Percentiles rank a stretch among this genome's conserved stretches.
Conservation (phyloP, 2,329 filamentous ascomycete genomes). For the Mycosphaerella arachidis region DNA sequence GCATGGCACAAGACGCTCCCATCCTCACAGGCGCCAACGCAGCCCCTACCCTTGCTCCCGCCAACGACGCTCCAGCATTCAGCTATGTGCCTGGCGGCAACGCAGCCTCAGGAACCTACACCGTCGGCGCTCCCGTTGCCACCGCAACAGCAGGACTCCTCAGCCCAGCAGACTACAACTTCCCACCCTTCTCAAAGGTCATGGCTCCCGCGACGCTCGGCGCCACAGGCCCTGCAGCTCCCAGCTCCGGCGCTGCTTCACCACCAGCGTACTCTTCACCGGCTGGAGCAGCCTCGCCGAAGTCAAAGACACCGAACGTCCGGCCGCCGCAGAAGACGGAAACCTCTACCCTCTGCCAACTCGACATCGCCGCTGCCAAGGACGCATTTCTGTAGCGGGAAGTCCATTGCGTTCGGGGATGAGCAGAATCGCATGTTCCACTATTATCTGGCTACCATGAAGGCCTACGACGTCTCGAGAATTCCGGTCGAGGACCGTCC, state of each 20-base stretch:
- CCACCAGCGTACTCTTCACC: neutral
- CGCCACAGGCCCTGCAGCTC: neutral
- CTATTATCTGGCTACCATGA: neutral
- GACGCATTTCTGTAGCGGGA: neutral
- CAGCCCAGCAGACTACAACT: neutral
- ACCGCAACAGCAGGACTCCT: neutral
- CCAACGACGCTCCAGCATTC: slow-evolving; percentile 1
- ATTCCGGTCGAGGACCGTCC: neutral
- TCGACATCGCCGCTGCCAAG: neutral
- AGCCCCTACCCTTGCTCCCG: neutral
- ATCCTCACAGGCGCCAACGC: neutral
- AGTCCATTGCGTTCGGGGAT: neutral
- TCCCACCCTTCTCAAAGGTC: neutral
- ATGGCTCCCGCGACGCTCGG: slow-evolving; percentile 1
- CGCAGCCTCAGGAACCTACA: neutral
- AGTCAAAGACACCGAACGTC: neutral
- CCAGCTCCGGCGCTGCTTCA: neutral
- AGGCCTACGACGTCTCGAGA: neutral
- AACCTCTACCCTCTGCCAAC: neutral
- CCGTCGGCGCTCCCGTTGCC: neutral
- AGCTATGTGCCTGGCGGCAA: neutral
- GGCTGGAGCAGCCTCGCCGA: slow-evolving; percentile 1
- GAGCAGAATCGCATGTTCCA: slow-evolving; percentile 1
- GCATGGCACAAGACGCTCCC: neutral
- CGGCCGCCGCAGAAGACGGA: neutral